Evolutionary conservation across 2,329 filamentous ascomycete species (phyloP).

Genomic region (Eutypella sp.): DNA sequence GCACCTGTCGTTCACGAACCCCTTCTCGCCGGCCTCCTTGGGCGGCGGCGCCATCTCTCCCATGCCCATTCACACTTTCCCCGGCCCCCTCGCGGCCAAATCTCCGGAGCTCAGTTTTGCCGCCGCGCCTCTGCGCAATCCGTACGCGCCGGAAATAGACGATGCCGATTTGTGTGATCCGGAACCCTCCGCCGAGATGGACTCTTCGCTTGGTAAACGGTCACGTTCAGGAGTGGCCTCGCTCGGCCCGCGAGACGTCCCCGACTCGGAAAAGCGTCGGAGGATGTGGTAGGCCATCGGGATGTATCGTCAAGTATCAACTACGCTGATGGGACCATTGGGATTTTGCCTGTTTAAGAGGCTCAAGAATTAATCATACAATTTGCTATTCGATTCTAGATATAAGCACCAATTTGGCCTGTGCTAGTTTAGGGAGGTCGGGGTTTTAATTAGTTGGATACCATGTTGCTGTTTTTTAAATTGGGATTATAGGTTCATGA

Average conservation of each 20-base stretch:
- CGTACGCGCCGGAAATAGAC: conserved; percentile 32
- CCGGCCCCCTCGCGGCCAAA: conserved; percentile 18
- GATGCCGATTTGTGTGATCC: conserved; percentile 30
- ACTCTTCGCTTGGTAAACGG: conserved; percentile 17
- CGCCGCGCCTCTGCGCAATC: conserved; percentile 30
- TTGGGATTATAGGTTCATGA: no score
- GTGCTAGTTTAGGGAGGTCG: no score
- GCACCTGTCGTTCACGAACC: conserved; percentile 24
- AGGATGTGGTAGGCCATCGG: conserved; percentile 20
- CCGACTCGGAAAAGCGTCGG: conserved; percentile 22
- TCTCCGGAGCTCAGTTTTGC: conserved; percentile 31
- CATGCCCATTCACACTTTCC: conserved; percentile 19
- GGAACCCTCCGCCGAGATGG: conserved; percentile 5
- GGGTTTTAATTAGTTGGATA: no score
- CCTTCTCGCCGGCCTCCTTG: not conserved
- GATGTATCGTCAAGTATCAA: no score
- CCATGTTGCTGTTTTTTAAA: no score
- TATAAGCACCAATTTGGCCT: no score
- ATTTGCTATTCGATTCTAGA: no score
- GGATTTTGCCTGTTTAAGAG: no score
- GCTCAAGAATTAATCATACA: no score
- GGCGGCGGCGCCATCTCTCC: conserved; percentile 20
- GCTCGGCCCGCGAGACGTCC: no score
- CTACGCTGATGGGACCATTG: no score
- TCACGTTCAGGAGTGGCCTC: conserved; percentile 16